Base-by-base conservation (phyloP, 2,329 filamentous ascomycete genomes). In the Conoideocrella luteorostrata region DNA sequence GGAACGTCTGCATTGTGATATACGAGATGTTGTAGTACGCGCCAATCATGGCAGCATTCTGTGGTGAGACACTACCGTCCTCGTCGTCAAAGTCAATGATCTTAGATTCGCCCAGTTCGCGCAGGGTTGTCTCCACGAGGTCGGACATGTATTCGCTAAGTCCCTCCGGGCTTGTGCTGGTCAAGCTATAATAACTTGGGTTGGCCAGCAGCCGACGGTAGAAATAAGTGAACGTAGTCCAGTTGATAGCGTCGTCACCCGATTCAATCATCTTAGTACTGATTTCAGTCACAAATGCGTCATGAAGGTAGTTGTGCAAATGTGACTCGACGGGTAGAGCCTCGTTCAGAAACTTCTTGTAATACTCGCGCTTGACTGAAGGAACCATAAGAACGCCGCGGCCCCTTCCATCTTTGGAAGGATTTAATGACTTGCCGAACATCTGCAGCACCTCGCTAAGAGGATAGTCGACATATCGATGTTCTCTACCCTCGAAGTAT, bases 1-100 rank as follows among this genome's bases (percentile, higher is more conserved):
- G 73, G 74, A 98, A 91, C 0, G 93, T 98, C 68, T 98, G 91
- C 90, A 98, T 98, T 3, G 93, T 98, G 63, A 95, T 87, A 69
- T 96, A 97, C 5, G 91, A 96, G 59, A 98, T 95, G 66, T 96
- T 97, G 76, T 98, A 98, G 74, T 98, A 97, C 2, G 93, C 89
- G 9, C 88, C 89, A 59, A 98, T 97, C 87, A 96, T 96, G 53
- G 93, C 93, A 3, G 91, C 86, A 63, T 98, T 97, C 56, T 95
- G 79, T 12, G 93, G 90, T 15, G 86, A 78, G 35, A 97, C 84
- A 1, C 82, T 83, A 56, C 95, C 91, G 59, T 97, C 91, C 39
- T 94, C 89, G 59, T 95, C 90, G 52, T 97, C 91, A 39, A 95
- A 78, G 55, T 97, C 90, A 53, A 98, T 89, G 51, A 98, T 91